These are phyloP conservation scores for Cucurbita argyrosperma DNA, from an alignment of 306 rosid genomes.

Conservation along the genomic window DNA sequence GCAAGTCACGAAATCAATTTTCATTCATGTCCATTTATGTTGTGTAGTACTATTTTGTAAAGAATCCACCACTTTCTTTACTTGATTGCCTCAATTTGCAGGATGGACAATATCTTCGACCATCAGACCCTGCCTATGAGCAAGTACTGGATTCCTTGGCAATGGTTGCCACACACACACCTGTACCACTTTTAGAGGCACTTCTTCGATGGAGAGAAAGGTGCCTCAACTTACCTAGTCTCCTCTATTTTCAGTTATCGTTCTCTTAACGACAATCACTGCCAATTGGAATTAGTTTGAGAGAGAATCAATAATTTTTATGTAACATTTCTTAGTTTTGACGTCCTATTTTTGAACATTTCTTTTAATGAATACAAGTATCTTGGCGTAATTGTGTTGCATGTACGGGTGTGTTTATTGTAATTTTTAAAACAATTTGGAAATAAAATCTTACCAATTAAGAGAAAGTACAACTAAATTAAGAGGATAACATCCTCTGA, in stretches of 20 bases:
- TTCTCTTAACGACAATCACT: background rate
- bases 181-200: constrained; percentile 95
- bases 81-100: constrained; percentile 4
- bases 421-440: background rate
- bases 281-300: background rate
- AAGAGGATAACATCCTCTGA: background rate
- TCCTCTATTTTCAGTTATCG: background rate
- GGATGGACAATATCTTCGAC: constrained; percentile 97
- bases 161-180: constrained; percentile 96
- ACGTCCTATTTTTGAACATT: background rate
- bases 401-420: background rate
- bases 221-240: constrained; percentile 13
- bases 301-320: background rate
- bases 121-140: constrained; percentile 97
- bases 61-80: background rate
- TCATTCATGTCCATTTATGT: background rate
- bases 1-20: background rate
- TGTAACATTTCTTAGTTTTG: background rate
- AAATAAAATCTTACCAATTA: background rate
- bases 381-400: background rate
- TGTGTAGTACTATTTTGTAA: background rate
- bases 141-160: constrained; percentile 96
- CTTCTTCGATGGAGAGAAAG: constrained; percentile 88
- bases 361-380: background rate
- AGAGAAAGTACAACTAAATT: background rate